Base-by-base conservation (phyloP, 108 stramenopile genomes). In the Fragilariopsis cylindrus region DNA sequence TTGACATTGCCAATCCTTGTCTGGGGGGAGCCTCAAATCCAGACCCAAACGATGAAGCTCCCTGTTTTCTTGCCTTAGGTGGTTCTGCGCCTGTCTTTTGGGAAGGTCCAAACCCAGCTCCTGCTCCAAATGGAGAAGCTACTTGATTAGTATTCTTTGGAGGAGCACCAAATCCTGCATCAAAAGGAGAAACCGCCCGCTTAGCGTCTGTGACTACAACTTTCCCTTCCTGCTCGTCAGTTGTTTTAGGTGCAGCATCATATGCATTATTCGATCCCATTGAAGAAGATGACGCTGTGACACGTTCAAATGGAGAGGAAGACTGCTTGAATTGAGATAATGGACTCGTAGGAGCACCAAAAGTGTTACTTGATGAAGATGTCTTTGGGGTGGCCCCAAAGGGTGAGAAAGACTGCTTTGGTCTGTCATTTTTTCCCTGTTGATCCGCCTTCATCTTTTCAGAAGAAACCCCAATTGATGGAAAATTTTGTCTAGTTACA, bases 321-420 rank as follows among this genome's bases (percentile, higher is more conserved):
- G 21, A 30, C 21, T 30, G 21, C 21, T 30, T 30, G 1, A 30
- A 30, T 30, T 30, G 21, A 30, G 21, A 30, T 30, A 30, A 30
- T 30, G 21, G 21, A 30, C 21, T 30, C 21, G 21, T 30, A 30
- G 21, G 0, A 30, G 21, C 21, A 30, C 21, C 21, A 30, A 30
- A 30, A 30, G 21, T 30, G 1, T 30, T 30, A 30, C 21, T 30
- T 30, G 21, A 0, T 30, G 21, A 30, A 30, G 21, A 30, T 30
- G 21, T 30, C 21, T 30, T 30, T 30, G 21, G 21, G 21, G 21
- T 30, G 21, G 21, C 21, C 21, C 21, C 9, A 43, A 63, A 63
- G 13, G 43, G 62, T 16, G 62, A 63, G 46, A 45, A 63, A 30
- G 7, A 41, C 41, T 60, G 30, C 58, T 60, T 60, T 60, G 41